Evolutionary conservation across 306 rosid genomes (phyloP).

Genomic region (Citrullus mucosospermus): DNA sequence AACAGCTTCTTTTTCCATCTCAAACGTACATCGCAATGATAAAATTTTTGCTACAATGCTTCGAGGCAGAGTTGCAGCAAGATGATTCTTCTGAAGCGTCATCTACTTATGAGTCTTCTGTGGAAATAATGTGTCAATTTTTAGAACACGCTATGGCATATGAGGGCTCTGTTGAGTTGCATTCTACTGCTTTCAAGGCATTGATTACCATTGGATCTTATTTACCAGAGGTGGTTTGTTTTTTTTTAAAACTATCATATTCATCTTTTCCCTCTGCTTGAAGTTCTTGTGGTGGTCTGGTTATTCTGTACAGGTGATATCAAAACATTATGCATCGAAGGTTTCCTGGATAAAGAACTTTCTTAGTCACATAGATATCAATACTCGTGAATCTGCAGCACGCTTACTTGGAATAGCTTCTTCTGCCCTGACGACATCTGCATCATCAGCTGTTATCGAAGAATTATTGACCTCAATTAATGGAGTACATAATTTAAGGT

Average conservation of each 20-base stretch:
- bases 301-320: constrained; percentile 50
- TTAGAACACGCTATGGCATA: constrained; percentile 81
- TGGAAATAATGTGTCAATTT: constrained; percentile 51
- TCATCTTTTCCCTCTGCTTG: constrained; percentile 3
- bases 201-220: constrained; percentile 61
- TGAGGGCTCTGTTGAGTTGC: constrained; percentile 87
- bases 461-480: constrained; percentile 52
- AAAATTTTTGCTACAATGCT: constrained; percentile 69
- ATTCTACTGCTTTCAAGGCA: constrained; percentile 71
- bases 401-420: constrained; percentile 89
- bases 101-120: constrained; percentile 38
- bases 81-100: constrained; percentile 29
- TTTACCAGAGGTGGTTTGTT: constrained; percentile 59
- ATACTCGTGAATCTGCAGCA: constrained; percentile 88
- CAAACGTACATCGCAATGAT: constrained; percentile 62
- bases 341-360: constrained; percentile 73
- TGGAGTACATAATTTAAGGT: constrained; percentile 58
- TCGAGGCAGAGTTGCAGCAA: constrained; percentile 52
- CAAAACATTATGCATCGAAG: constrained; percentile 50
- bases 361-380: constrained; percentile 69
- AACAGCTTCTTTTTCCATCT: constrained; percentile 58
- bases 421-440: constrained; percentile 45
- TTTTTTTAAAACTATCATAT: background rate
- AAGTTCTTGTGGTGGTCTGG: constrained; percentile 3
- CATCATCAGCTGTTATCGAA: constrained; percentile 35